Evolutionary conservation across 805 yeast genomes (phyloP), one percentile per base, ranked within the genome.

Genomic region (Ogataea polymorpha): DNA sequence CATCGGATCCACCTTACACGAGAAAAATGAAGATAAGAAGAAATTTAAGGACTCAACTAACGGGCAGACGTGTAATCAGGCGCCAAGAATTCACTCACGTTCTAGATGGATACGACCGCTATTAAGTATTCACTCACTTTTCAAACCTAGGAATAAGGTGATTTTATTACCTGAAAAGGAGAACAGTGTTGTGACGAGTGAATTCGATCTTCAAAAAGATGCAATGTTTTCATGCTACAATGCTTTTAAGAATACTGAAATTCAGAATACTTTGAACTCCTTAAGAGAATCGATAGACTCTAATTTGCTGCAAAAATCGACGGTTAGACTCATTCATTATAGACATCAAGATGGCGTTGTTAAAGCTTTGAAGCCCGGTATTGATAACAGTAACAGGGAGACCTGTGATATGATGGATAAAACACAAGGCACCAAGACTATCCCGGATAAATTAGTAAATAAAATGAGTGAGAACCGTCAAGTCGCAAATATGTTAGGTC

Each of bases 201-300:
- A 24, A 24, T 10, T 6, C 12, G 14, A 12, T 24, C 13, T 13
- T 24, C 14, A 24, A 24, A n/a, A 24, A 24, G 27, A 24, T 10
- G n/a, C 14, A 12, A 24, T n/a, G 27, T n/a, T 24, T 24, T 37
- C 44, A 2, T 50, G 55, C 34, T 50, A 50, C 36, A 34, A 48
- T 32, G 46, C 42, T 23, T 50, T 33, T 31, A 50, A 41, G 23
- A 48, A 24, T 20, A 12, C 20, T 4, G 47, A 50, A 29, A 23
- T 50, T 21, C 49, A 48, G 27, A 25, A 23, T n/a, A 39, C 49
- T 5, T 21, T 50, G 20, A 39, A 42, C 35, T 27, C 47, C 9
- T 29, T 50, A 35, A 44, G 35, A 23, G 37, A 41, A 5, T 37
- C 46, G 3, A 32, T 44, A 9, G 55, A 50, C 24, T 21, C 48